Base-by-base conservation (phyloP, 495 filamentous ascomycete species). In the Aspergillus homomorphus region DNA sequence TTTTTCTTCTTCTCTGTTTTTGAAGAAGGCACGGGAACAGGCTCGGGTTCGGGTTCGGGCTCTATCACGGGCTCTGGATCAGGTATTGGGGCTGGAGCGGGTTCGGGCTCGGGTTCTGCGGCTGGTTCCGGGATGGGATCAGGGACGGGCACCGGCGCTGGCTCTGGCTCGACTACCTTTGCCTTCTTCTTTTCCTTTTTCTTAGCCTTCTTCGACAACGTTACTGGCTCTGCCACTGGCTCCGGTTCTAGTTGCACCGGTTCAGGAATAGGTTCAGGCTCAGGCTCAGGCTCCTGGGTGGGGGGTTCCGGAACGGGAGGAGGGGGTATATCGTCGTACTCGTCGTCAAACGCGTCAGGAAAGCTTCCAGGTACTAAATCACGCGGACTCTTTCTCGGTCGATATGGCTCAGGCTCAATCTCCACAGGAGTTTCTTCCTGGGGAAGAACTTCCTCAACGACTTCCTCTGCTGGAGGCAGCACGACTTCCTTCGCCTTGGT, bases 341-440 rank as follows among this genome's bases (percentile, higher is more conserved):
- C 59, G 52, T 65, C 62, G 20, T 70, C 67, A 60, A 67, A 65
- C 10, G 60, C 62, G 50, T 64, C 67, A 21, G 72, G 76, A 45
- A 79, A 79, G 54, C 76, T 73, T 19, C 76, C 76, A 8, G 76
- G 76, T 14, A 77, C 72, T 2, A 67, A 63, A 20, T 78, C 75
- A 20, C 70, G 66, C 22, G 70, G 66, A 16, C 46, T 43, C 15
- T 54, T 60, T 23, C 70, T 70, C 15, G 63, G 66, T 24, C 60
- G 58, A 26, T 59, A 55, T 28, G 66, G 61, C 18, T 66, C 56
- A n/a, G 58, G 60, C 18, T 70, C 60, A 42, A 66, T 62, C 0
- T 62, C 62, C 16, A 58, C 55, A 21, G 38, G 4, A n/a, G 46
- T 38, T 9, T 58, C 51, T 33, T 56, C 45, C 38, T 65, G 62